phyloP scores from a whole-genome alignment of 2,329 filamentous ascomycete species.

The Trichoderma atroviride region DNA sequence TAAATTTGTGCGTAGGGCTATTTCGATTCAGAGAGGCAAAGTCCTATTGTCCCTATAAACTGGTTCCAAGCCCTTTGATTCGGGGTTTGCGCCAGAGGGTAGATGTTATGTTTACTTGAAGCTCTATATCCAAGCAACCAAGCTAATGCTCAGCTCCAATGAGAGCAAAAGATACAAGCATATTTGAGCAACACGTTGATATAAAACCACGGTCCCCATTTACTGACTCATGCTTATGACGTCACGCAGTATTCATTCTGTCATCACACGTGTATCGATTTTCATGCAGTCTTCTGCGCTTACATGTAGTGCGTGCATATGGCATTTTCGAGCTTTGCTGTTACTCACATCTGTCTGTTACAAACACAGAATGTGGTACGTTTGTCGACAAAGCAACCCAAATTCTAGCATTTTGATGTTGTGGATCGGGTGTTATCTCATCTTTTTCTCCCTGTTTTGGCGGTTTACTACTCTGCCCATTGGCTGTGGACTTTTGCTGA shows the following conservation, averaged over 20 bases:
- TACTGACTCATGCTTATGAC: neutral
- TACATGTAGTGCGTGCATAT: neutral
- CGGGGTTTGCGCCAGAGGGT: neutral
- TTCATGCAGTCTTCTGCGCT: neutral
- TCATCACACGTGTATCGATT: neutral
- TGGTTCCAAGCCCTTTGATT: too few relatives aligned
- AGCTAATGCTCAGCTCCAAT: neutral
- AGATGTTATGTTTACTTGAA: neutral
- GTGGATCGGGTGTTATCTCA: neutral
- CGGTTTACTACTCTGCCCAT: neutral
- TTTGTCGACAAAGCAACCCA: neutral
- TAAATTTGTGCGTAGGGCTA: neutral
- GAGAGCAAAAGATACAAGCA: neutral
- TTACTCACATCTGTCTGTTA: neutral
- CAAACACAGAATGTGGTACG: neutral
- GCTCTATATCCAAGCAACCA: too few relatives aligned
- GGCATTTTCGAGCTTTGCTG: neutral
- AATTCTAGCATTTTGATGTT: neutral
- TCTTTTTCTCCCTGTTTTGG: neutral
- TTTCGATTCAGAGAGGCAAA: neutral
- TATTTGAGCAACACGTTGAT: neutral
- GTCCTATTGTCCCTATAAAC: neutral
- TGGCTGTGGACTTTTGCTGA: neutral
- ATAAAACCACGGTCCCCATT: neutral
- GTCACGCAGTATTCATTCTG: neutral